Evolutionary conservation across 2,329 filamentous ascomycete species (phyloP), one percentile per base, ranked within the genome.

Genomic region (Laburnicola sp.): DNA sequence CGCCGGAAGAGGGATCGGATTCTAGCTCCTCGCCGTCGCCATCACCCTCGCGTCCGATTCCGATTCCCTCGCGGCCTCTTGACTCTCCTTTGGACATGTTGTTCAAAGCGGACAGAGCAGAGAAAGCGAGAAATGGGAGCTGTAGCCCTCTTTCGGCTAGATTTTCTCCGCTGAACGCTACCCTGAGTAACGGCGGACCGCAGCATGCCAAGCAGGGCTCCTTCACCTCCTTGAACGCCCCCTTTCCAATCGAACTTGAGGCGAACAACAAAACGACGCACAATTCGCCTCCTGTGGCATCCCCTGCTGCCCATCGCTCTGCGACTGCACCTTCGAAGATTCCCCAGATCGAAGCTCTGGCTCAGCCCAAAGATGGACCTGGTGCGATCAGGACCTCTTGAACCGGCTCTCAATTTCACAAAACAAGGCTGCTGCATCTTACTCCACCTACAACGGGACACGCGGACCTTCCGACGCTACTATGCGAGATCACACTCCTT

Each of bases 41-140:
- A 26, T 80, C 79, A 48, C 81, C 82, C 23, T 78, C 77, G 9
- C 82, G 67, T 75, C 80, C 64, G 11, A 71, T 75, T 28, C 53
- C 66, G 1, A 63, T 70, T n/a, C 71, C 72, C 11, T 71, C 66
- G 7, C 69, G 72, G n/a, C 70, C 79, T 49, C 76, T 85, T 52
- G 83, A 89, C 54, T 95, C 91, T 8, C 91, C 92, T 1, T 79
- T 97, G 3, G 92, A 97, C 64, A 82, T 96, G 56, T 87, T 97
- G 68, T 97, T 97, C 78, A 87, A 87, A 54, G 91, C 91, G 30
- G 89, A 96, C 62, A 84, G 88, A 43, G 87, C 89, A 54, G 89
- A 94, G 71, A 88, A 85, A 66, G 85, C 86, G 46, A 79, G 81
- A 53, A 81, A 80, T 39, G 78, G 78, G 25, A 79, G 80, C 51